These are phyloP conservation scores for Phytophthora fragariaefolia DNA, from an alignment of 352 stramenopile species.

Conservation along the genomic window DNA sequence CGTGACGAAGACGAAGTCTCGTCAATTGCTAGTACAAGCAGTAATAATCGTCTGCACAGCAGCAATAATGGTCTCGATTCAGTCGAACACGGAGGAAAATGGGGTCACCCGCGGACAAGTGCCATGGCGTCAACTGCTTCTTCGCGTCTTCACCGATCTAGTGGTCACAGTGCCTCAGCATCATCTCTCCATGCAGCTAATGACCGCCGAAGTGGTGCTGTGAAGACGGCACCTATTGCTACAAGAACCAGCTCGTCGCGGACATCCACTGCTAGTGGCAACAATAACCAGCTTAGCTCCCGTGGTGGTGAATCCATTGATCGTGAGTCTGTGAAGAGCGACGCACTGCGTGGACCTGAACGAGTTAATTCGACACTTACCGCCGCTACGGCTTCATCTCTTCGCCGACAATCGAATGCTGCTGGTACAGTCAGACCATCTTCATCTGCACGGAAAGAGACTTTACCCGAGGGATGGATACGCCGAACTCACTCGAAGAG, in stretches of 20 bases:
- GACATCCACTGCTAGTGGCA: conserved; percentile 21
- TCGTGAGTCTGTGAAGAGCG: conserved; percentile 40
- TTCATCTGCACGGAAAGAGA: conserved; percentile 46
- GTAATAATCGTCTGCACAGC: conserved; percentile 42
- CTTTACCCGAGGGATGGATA: conserved; percentile 73
- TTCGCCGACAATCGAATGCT: conserved; percentile 22
- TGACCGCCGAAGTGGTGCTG: conserved; percentile 19
- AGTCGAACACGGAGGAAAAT: conserved; percentile 48
- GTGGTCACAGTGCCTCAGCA: conserved; percentile 36
- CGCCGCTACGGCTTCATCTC: conserved; percentile 31
- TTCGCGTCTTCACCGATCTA: conserved; percentile 45
- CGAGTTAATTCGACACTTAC: conserved; percentile 31
- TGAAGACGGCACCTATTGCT: conserved; percentile 34
- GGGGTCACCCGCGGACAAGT: conserved; percentile 50
- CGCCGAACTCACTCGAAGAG: conserved; percentile 77
- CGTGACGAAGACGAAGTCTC: conserved; percentile 44
- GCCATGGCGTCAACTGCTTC: conserved; percentile 35
- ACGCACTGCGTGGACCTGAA: conserved; percentile 34
- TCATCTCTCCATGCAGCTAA: conserved; percentile 36
- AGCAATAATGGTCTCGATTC: conserved; percentile 48
- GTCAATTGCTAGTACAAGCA: conserved; percentile 28
- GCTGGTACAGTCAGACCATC: conserved; percentile 19
- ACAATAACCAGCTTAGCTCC: conserved; percentile 39
- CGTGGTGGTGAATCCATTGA: conserved; percentile 29
- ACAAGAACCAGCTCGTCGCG: conserved; percentile 22